Percentiles rank a stretch among this genome's conserved stretches.
Evolutionary conservation across 1,284 basidiomycete genomes (phyloP).

Genomic region (Lentinula novae-zelandiae): DNA sequence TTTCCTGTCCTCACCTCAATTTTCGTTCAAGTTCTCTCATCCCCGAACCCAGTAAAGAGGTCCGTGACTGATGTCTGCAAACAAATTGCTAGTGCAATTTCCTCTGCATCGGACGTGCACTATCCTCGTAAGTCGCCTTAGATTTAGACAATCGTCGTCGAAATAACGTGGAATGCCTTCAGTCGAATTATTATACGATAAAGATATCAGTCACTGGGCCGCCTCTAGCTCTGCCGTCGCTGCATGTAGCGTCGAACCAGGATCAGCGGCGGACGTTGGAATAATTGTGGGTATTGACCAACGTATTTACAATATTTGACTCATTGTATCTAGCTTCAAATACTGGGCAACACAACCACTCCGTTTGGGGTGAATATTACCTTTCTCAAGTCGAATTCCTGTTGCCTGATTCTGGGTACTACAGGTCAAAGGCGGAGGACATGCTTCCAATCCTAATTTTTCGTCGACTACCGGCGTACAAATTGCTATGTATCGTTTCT

Average conservation of each 20-base stretch:
- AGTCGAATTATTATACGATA: conserved; percentile 25
- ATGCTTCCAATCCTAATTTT: conserved; percentile 45
- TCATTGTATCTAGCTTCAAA: conserved; percentile 32
- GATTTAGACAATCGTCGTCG: background rate
- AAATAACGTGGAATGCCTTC: background rate
- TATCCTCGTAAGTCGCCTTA: conserved; percentile 1
- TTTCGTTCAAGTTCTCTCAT: background rate
- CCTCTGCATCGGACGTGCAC: conserved; percentile 5
- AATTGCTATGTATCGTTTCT: conserved; percentile 51
- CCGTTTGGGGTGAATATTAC: conserved; percentile 36
- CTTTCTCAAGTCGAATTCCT: background rate
- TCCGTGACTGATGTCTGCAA: background rate
- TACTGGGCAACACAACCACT: conserved; percentile 37
- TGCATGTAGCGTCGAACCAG: conserved; percentile 50
- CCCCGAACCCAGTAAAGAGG: background rate
- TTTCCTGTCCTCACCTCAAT: background rate
- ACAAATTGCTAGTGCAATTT: conserved; percentile 2
- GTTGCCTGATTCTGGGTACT: background rate
- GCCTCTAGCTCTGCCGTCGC: conserved; percentile 38
- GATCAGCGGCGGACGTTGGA: conserved; percentile 41
- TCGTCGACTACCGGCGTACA: conserved; percentile 54
- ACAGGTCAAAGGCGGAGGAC: conserved; percentile 55
- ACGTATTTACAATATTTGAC: background rate
- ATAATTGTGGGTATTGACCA: conserved; percentile 33
- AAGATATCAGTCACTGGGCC: conserved; percentile 44